Evolutionary conservation across 768 basidiomycete genomes (phyloP).

Genomic region (Boletus barrowsii): DNA sequence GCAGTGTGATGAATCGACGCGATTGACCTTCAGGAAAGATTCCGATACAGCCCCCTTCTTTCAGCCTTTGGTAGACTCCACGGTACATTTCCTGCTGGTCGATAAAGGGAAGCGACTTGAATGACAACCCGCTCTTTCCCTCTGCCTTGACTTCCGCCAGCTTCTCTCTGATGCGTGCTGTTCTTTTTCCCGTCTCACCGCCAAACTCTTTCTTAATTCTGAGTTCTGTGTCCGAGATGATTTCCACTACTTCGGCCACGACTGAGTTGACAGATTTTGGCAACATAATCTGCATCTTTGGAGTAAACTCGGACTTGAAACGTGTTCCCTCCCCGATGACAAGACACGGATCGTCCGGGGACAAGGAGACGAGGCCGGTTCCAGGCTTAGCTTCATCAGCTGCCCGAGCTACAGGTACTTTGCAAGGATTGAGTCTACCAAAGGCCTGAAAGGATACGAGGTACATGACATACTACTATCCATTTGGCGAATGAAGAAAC

Average conservation of each 20-base stretch:
- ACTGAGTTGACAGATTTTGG: conserved; percentile 75
- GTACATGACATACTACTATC: conserved; percentile 76
- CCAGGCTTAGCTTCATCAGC: conserved; percentile 81
- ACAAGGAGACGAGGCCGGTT: conserved; percentile 66
- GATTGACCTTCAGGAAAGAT: conserved; percentile 94
- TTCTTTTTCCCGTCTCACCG: conserved; percentile 75
- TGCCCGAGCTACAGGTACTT: conserved; percentile 92
- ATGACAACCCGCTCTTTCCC: conserved; percentile 64
- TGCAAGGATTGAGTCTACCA: conserved; percentile 8
- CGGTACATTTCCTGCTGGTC: conserved; percentile 96
- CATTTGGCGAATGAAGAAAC: conserved; percentile 79
- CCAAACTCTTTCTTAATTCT: conserved; percentile 85
- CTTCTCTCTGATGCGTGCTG: conserved; percentile 64
- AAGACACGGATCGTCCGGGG: conserved; percentile 73
- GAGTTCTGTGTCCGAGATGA: conserved; percentile 85
- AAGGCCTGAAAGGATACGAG: background rate
- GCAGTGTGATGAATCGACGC: background rate
- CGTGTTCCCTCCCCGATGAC: conserved; percentile 78
- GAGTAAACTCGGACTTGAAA: conserved; percentile 70
- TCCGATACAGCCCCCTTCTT: conserved; percentile 86
- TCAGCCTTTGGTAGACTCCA: conserved; percentile 84
- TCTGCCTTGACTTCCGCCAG: conserved; percentile 54
- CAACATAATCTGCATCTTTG: conserved; percentile 83
- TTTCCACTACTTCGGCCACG: conserved; percentile 80
- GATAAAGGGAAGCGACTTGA: conserved; percentile 82